These are phyloP conservation scores for Dipteronia dyeriana DNA, from an alignment of 345 rosid species.

Conservation along the genomic window DNA sequence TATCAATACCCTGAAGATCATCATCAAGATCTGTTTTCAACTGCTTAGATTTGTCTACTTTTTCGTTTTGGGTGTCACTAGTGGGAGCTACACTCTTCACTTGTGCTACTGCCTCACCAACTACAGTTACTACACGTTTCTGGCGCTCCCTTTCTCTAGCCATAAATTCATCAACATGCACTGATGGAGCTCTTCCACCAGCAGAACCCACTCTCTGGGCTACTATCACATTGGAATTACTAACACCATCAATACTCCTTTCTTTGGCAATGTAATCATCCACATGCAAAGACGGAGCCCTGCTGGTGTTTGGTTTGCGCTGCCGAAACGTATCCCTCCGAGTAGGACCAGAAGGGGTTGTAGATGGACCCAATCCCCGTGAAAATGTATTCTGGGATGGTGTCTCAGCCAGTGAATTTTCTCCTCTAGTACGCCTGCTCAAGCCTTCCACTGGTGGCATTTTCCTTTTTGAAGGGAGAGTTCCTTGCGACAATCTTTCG, in stretches of 20 bases:
- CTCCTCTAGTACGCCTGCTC: slow-evolving; percentile 74
- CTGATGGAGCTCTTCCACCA: slow-evolving; percentile 99
- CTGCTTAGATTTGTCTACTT: slow-evolving; percentile 65
- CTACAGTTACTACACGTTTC: slow-evolving; percentile 59
- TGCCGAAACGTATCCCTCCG: slow-evolving; percentile 89
- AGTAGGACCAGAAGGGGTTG: slow-evolving; percentile 64
- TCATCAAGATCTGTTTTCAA: slow-evolving; percentile 85
- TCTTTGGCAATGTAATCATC: slow-evolving; percentile 99
- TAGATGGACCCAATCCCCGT: slow-evolving; percentile 64
- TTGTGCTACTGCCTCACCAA: slow-evolving; percentile 63
- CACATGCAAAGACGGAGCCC: slow-evolving; percentile 99
- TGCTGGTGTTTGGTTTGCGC: slow-evolving; percentile 95
- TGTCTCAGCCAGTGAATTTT: slow-evolving; percentile 61
- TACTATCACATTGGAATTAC: slow-evolving; percentile 80
- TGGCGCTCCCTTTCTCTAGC: slow-evolving; percentile 96
- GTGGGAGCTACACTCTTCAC: slow-evolving; percentile 52
- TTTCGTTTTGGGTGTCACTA: slow-evolving; percentile 51
- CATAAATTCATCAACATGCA: slow-evolving; percentile 98
- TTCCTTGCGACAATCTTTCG: slow-evolving; percentile 71
- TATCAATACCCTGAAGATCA: slow-evolving; percentile 93
- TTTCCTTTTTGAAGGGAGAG: slow-evolving; percentile 68
- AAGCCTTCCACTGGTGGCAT: slow-evolving; percentile 63
- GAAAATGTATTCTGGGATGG: slow-evolving; percentile 55
- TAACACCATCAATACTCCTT: slow-evolving; percentile 73
- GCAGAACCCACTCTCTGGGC: slow-evolving; percentile 79